Evolutionary conservation across 176 grass and related monocot species (phyloP), one percentile per base, ranked within the genome.

Genomic region (Aegilops umbellulata): DNA sequence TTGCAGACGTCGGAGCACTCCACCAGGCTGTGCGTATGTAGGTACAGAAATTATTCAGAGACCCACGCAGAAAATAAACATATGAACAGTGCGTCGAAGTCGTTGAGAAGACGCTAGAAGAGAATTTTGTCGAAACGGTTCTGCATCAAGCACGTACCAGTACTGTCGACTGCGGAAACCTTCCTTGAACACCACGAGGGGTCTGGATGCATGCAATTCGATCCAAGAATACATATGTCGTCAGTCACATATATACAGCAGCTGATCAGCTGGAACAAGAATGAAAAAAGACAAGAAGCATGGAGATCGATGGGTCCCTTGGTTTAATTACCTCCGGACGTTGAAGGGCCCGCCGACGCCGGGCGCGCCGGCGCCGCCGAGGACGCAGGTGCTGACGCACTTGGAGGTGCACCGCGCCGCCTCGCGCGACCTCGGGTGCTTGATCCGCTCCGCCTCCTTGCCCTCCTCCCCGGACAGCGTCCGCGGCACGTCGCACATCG

Each of bases 1-100:
- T 95, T 95, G 76, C 90, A 95, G 30, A 95, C 77, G 82, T 92
- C 93, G 15, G 93, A 95, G 88, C 93, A 95, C 58, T 95, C 93
- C 29, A 84, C 65, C 29, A 95, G 38, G 74, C 93, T 95, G 60
- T 19, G 8, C 27, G 55, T 2, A 24, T 34, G 13, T 2, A 81
- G 7, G 5, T 1, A 41, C 9, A 38, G 31, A 23, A 6, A 31
- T 71, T 41, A 25, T 41, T 71, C 35, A 71, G 68, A 41, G 11
- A 22, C 35, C 6, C 19, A 57, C 68, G 20, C 16, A 69, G 66
- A 22, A 69, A 69, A 22, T 38, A 36, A 36, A n/a, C 16, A 57
- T 22, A 69, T 60, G 34, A 61, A 22, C 12, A 26, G 1, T 17
- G 7, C 6, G 27, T 36, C 26, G 5, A 30, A 69, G 16, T 35